Conservation (phyloP, 176 grass and related monocot species). For the Aegilops umbellulata region DNA sequence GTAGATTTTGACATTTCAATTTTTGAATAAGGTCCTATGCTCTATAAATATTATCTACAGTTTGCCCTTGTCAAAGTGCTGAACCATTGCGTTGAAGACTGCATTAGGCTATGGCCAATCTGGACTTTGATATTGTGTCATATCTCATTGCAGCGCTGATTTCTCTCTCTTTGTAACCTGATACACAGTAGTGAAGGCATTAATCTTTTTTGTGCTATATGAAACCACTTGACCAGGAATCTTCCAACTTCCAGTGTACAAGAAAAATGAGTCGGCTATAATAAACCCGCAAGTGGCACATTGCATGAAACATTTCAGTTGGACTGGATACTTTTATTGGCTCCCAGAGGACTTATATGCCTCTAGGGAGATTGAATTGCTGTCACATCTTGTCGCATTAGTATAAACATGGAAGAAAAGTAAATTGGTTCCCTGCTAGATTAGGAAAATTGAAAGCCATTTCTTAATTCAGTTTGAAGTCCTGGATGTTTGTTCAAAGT, state of each 20-base stretch:
- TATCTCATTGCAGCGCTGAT: neutral
- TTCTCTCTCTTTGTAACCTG: neutral
- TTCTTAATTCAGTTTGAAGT: neutral
- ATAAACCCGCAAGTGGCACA: neutral
- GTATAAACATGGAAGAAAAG: constrained; percentile 16
- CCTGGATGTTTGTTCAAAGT: constrained; percentile 9
- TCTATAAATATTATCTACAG: neutral
- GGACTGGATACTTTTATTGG: neutral
- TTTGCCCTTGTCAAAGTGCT: neutral
- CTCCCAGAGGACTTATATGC: neutral
- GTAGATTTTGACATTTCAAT: neutral
- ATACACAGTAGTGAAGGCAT: neutral
- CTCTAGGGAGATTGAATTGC: neutral
- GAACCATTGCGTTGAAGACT: neutral
- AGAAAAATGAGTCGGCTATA: neutral
- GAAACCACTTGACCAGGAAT: neutral
- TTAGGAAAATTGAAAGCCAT: neutral
- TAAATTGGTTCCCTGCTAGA: neutral
- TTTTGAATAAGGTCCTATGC: neutral
- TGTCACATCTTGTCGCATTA: neutral
- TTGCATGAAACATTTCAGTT: neutral
- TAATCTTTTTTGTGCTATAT: no score
- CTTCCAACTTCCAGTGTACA: neutral
- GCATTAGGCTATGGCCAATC: neutral
- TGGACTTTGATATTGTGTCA: neutral